Base-by-base conservation (phyloP, 139 green algal genomes). In the Ettlia oleoabundans region DNA sequence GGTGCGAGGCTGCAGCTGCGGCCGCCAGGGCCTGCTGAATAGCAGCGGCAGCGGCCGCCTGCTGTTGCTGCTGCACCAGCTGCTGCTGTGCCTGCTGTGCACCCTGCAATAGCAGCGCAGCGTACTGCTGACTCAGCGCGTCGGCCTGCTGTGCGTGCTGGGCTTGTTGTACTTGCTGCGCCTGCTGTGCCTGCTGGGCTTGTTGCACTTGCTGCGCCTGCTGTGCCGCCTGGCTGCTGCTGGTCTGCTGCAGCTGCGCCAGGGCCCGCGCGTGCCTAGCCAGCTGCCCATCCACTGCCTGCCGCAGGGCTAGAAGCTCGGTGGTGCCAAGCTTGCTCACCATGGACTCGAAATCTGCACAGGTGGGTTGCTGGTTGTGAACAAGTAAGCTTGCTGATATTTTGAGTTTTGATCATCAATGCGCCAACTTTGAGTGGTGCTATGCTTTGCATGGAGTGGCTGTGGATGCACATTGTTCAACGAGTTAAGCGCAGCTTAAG, bases 81-180 rank as follows among this genome's bases (percentile, higher is more conserved):
- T 82, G 76, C 62, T 58, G 62, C 76, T 82, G 76, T 32, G 76
- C 76, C 58, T 82, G 76, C 62, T 72, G 76, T 41, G 62, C 55
- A 6, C 47, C 43, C 76, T 73, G 76, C 76, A 82, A 61, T 61
- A 82, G 62, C 61, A 62, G 41, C 18, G 62, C 35, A 0, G 62
- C 76, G 28, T 63, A 42, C 76, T 82, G 76, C 76, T 82, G 76
- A 21, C 41, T 72, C 62, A 72, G 62, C 62, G 62, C 41, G 55
- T 63, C 41, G 26, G 42, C 24, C 15, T 52, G 43, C 30, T 62
- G 41, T 32, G 43, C 37, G 4, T 10, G 26, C 19, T 41, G 40
- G 28, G 43, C 24, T 24, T 24, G 18, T 40, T 72, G 58, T 10
- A 15, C 28, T 18, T 19, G 22, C 1, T 21, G 26, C 76, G 42